These are phyloP conservation scores for Colletotrichum cuscutae DNA, from an alignment of 2,329 filamentous ascomycete genomes.

Conservation along the genomic window DNA sequence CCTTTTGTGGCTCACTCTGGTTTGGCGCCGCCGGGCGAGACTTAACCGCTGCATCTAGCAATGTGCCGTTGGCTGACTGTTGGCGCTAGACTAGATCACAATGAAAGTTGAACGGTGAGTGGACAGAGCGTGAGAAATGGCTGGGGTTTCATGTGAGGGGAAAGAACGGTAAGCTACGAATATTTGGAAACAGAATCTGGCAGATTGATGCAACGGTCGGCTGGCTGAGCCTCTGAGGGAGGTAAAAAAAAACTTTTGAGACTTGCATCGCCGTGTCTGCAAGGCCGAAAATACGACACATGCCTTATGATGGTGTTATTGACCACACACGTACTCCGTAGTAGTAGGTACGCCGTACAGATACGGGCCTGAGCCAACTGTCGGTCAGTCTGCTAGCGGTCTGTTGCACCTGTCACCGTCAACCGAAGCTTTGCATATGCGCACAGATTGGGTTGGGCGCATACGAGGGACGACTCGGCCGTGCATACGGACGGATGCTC, in stretches of 20 bases:
- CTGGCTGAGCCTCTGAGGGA: background rate
- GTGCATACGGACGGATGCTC: background rate
- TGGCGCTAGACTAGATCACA: background rate
- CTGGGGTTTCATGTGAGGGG: background rate
- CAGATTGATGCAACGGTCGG: background rate
- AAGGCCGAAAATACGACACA: background rate
- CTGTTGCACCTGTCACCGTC: background rate
- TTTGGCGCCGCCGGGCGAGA: conserved; percentile 6
- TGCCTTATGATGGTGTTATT: background rate
- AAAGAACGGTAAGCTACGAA: background rate
- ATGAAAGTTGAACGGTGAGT: background rate
- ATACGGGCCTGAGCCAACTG: background rate
- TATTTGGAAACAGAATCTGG: background rate
- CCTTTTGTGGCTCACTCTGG: background rate
- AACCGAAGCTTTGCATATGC: background rate
- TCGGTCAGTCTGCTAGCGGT: background rate
- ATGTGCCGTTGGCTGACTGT: background rate
- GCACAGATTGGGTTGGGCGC: background rate
- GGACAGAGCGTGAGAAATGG: background rate
- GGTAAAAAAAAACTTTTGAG: background rate
- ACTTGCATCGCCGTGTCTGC: background rate
- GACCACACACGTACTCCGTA: background rate
- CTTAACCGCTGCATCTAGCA: background rate
- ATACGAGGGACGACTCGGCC: background rate
- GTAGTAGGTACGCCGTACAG: background rate